These are phyloP conservation scores for Epichloe hybrida DNA, from an alignment of 2,329 filamentous ascomycete species.

Conservation along the genomic window DNA sequence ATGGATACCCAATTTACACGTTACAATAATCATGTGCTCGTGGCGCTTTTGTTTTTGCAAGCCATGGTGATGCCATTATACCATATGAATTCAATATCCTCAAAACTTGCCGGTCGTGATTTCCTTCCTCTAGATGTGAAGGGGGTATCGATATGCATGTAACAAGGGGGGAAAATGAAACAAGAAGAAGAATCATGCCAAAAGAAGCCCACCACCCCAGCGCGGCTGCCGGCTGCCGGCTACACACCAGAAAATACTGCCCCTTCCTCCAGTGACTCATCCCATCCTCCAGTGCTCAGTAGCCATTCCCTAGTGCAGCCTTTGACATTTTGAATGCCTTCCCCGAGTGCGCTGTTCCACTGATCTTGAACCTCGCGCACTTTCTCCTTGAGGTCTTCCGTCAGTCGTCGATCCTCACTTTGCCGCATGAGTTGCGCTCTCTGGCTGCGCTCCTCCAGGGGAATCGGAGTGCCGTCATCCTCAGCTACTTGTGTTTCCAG, in stretches of 20 bases:
- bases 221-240: neutral
- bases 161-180: too few species aligned
- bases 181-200: neutral
- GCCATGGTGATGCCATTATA: neutral
- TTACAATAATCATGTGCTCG: neutral
- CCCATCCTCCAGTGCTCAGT: conserved; percentile 72
- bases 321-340: conserved; percentile 59
- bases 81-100: neutral
- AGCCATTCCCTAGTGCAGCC: conserved; percentile 61
- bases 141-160: neutral
- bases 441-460: conserved; percentile 20
- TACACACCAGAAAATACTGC: conserved; percentile 30
- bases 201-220: neutral
- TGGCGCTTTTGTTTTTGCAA: neutral
- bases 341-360: conserved; percentile 79
- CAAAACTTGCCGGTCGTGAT: neutral
- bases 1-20: neutral
- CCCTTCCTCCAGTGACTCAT: conserved; percentile 55
- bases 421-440: conserved; percentile 41
- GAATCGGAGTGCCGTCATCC: conserved; percentile 18
- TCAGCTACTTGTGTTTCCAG: conserved; percentile 50
- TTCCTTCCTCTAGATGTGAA: conserved; percentile 2
- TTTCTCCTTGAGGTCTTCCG: conserved; percentile 83
- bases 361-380: conserved; percentile 82
- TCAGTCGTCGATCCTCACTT: conserved; percentile 59